These are phyloP conservation scores for Aureobasidium leucospermi DNA, from an alignment of 2,329 filamentous ascomycete genomes.

Conservation along the genomic window DNA sequence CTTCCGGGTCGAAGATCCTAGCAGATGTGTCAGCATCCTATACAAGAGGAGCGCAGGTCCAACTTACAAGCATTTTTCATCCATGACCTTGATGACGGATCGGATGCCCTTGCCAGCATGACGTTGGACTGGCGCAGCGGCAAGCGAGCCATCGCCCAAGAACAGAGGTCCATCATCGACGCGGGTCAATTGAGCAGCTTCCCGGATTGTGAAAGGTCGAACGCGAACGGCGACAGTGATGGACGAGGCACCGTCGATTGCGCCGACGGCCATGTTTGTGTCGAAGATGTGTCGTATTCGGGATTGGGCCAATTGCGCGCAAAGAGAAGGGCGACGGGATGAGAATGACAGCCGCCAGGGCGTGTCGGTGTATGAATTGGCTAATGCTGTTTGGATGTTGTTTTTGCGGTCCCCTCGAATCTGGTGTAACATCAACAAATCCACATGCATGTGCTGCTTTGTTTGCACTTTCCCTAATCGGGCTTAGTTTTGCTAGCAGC, in stretches of 20 bases:
- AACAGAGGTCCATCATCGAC: conserved; percentile 83
- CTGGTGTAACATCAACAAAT: not conserved
- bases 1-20: conserved; percentile 94
- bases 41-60: not conserved
- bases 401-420: not conserved
- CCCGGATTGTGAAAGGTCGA: conserved; percentile 69
- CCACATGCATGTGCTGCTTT: not conserved
- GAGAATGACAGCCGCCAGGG: conserved; percentile 7
- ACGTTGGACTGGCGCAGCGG: conserved; percentile 71
- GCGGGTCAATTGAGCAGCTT: conserved; percentile 81
- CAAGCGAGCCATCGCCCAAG: conserved; percentile 91
- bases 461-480: conserved; percentile 1
- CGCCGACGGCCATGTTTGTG: conserved; percentile 20
- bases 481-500: not conserved
- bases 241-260: conserved; percentile 39
- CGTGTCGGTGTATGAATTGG: conserved; percentile 4
- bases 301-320: not conserved
- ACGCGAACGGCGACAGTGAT: conserved; percentile 52
- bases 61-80: conserved; percentile 86
- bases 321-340: not conserved
- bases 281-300: not conserved
- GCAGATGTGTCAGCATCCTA: conserved; percentile 16
- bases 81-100: conserved; percentile 90
- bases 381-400: not conserved
- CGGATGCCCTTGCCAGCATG: conserved; percentile 79